phyloP scores from a whole-genome alignment of 1,284 basidiomycete species.

The Fomitopsis pinicola region DNA sequence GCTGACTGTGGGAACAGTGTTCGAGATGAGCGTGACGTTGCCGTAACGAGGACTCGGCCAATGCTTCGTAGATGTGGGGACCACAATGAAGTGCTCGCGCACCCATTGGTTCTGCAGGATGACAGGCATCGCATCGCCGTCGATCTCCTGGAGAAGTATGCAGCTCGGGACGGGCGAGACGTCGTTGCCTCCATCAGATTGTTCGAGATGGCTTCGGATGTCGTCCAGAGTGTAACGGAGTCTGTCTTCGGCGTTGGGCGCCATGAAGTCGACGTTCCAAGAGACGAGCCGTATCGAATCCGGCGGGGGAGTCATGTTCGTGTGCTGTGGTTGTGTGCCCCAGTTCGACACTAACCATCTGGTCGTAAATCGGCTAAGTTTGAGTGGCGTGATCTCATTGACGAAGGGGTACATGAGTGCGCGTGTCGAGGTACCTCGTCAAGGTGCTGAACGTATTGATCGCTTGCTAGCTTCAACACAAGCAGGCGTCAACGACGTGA shows the following conservation, averaged over 20 bases:
- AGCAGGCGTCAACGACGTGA: too few relatives aligned
- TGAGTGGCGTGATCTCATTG: background rate
- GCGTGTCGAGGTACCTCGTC: background rate
- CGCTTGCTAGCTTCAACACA: too few relatives aligned
- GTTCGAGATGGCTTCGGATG: constrained; percentile 48
- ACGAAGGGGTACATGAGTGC: background rate
- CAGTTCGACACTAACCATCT: background rate
- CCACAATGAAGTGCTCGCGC: constrained; percentile 49
- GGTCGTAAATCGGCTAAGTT: background rate
- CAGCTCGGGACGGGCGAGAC: constrained; percentile 48
- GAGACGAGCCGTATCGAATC: constrained; percentile 50
- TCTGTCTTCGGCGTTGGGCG: constrained; percentile 34
- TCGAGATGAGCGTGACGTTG: constrained; percentile 60
- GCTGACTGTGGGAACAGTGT: constrained; percentile 42
- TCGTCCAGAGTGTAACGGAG: constrained; percentile 45
- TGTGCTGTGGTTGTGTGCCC: background rate
- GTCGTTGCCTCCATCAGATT: constrained; percentile 24
- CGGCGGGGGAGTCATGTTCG: constrained; percentile 21
- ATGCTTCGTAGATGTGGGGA: constrained; percentile 45
- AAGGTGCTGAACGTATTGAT: too few relatives aligned
- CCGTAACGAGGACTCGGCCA: constrained; percentile 56
- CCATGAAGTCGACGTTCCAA: constrained; percentile 63
- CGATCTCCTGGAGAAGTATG: constrained; percentile 66
- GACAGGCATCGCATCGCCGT: constrained; percentile 38
- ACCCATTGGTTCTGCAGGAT: constrained; percentile 49